These are phyloP conservation scores for Withania somnifera DNA, from an alignment of 305 asterid species.

Conservation along the genomic window DNA sequence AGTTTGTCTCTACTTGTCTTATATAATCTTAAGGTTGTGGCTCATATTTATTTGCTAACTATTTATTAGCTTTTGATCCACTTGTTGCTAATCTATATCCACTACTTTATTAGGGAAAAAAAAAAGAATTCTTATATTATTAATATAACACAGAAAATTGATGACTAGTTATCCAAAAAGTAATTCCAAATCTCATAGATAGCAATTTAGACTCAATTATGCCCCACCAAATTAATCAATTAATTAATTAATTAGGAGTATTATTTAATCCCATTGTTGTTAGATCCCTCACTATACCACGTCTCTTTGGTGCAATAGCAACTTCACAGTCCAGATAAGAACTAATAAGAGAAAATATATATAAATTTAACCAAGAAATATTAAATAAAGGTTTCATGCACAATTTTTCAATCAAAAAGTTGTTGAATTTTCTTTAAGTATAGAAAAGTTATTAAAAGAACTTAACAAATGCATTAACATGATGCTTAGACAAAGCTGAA, in stretches of 20 bases:
- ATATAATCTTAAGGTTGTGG: conserved; percentile 2
- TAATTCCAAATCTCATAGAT: background rate
- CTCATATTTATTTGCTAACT: conserved; percentile 1
- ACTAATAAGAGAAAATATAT: background rate
- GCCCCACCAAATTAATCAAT: background rate
- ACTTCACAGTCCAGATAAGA: background rate
- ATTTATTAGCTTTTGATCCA: background rate
- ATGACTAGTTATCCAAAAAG: background rate
- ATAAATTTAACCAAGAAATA: background rate
- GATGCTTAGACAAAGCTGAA: no score
- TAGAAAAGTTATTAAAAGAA: no score
- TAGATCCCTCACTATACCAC: background rate
- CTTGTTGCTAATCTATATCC: conserved; percentile 1
- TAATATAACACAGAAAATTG: background rate
- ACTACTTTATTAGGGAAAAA: background rate
- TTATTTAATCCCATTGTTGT: background rate
- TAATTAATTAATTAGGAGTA: background rate
- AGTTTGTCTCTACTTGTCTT: background rate
- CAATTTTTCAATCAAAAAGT: background rate
- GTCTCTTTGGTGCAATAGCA: background rate
- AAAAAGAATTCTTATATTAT: background rate
- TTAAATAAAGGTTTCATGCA: background rate
- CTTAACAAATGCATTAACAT: no score
- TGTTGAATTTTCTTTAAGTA: no score
- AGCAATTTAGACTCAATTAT: background rate